Conservation (phyloP, 2,329 filamentous ascomycete genomes). For the Xylaria sp. region DNA sequence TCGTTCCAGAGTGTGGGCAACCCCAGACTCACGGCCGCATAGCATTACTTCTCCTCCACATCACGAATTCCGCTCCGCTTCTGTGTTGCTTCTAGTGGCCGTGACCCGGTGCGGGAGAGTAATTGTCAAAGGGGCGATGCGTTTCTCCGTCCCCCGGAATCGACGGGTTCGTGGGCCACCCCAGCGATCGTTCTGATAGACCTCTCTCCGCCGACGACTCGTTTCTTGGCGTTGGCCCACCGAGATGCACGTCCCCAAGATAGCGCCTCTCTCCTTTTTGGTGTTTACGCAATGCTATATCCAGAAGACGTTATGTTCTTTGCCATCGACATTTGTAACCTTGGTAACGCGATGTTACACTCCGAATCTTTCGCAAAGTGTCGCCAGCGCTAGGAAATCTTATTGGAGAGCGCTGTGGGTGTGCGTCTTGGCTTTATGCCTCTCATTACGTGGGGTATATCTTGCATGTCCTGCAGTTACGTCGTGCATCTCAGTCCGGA, state of each 20-base stretch:
- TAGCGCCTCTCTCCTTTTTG: not conserved
- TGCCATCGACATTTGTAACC: conserved; percentile 30
- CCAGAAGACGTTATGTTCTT: conserved; percentile 27
- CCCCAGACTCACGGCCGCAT: conserved; percentile 31
- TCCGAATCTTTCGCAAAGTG: conserved; percentile 23
- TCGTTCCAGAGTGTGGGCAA: conserved; percentile 26
- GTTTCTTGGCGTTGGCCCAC: conserved; percentile 20
- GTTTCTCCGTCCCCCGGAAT: not conserved
- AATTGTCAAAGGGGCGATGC: not conserved
- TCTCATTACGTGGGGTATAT: conserved; percentile 15
- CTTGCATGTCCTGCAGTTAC: conserved; percentile 12
- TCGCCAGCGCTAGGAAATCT: conserved; percentile 33
- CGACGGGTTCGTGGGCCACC: not conserved
- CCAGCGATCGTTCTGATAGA: conserved; percentile 5
- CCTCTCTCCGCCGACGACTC: not conserved
- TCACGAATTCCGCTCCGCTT: conserved; percentile 4
- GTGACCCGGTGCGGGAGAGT: conserved; percentile 20
- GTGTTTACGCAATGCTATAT: conserved; percentile 30
- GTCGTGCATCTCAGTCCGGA: conserved; percentile 15
- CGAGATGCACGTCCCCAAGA: not conserved
- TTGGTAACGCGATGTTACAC: conserved; percentile 39
- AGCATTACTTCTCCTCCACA: conserved; percentile 21
- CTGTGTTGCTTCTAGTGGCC: conserved; percentile 6
- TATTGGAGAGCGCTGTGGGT: conserved; percentile 24
- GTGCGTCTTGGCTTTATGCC: conserved; percentile 32